Conservation (phyloP, 2,329 filamentous ascomycete species). For the Cyphellophora attinorum region DNA sequence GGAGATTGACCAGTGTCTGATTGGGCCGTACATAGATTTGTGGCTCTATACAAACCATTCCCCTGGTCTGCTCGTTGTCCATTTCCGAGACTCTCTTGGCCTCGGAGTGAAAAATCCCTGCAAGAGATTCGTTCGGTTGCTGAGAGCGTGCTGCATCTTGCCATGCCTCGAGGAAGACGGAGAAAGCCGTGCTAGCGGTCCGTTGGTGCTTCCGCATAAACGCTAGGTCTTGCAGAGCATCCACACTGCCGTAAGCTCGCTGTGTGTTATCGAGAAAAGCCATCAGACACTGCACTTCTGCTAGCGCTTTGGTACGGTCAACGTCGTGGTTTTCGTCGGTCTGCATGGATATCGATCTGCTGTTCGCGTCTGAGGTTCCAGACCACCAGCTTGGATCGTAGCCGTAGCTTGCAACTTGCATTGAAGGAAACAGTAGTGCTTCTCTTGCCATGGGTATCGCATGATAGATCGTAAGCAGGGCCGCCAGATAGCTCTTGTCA, state of each 20-base stretch:
- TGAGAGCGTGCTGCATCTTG: slow-evolving; percentile 33
- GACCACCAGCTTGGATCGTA: slow-evolving; percentile 54
- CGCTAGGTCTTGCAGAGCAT: slow-evolving; percentile 38
- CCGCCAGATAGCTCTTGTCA: slow-evolving; percentile 44
- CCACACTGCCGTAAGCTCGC: slow-evolving; percentile 49
- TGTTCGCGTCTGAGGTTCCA: slow-evolving; percentile 41
- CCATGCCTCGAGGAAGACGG: slow-evolving; percentile 42
- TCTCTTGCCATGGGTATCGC: slow-evolving; percentile 50
- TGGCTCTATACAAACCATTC: slow-evolving; percentile 30
- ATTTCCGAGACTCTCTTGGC: slow-evolving; percentile 27
- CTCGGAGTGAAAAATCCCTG: slow-evolving; percentile 36
- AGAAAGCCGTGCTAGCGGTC: slow-evolving; percentile 20
- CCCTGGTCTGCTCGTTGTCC: slow-evolving; percentile 21
- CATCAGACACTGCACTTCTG: slow-evolving; percentile 52
- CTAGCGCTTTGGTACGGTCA: slow-evolving; percentile 35
- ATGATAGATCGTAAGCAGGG: slow-evolving; percentile 52
- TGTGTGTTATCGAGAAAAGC: slow-evolving; percentile 50
- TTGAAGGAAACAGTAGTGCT: slow-evolving; percentile 41
- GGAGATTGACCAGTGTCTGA: slow-evolving; percentile 43
- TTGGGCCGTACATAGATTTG: slow-evolving; percentile 27
- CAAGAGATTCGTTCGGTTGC: slow-evolving; percentile 29
- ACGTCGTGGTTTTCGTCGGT: slow-evolving; percentile 24
- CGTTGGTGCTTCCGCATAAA: slow-evolving; percentile 25
- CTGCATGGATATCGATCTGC: slow-evolving; percentile 40
- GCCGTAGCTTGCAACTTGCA: slow-evolving; percentile 42